Percentiles rank a stretch among this genome's conserved stretches.
These are phyloP conservation scores for Starmerella geochares DNA, from an alignment of 805 yeast species.

Conservation along the genomic window DNA sequence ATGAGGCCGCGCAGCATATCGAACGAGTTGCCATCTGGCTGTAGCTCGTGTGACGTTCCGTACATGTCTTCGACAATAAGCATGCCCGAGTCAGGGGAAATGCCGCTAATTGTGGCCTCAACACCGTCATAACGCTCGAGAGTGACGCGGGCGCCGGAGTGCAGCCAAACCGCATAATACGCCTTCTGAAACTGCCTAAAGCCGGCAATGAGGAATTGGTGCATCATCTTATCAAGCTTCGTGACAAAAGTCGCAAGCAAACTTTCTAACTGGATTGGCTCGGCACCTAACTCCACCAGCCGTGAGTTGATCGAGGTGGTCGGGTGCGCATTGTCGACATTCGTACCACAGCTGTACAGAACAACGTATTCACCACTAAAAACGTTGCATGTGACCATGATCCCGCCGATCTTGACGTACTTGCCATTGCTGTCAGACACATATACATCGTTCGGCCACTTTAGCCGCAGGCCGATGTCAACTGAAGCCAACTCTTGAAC, in stretches of 20 bases:
- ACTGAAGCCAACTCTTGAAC: conserved; percentile 51
- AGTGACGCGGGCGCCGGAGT: conserved; percentile 60
- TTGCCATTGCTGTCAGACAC: conserved; percentile 37
- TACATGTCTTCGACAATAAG: conserved; percentile 55
- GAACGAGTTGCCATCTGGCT: conserved; percentile 96
- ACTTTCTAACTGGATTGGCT: conserved; percentile 40
- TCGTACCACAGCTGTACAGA: conserved; percentile 80
- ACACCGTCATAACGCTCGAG: conserved; percentile 45
- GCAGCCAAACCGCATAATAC: conserved; percentile 83
- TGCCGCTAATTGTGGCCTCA: conserved; percentile 64
- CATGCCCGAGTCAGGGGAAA: conserved; percentile 75
- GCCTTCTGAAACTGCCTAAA: conserved; percentile 53
- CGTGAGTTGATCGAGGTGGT: conserved; percentile 77
- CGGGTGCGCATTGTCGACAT: conserved; percentile 76
- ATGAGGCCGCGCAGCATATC: conserved; percentile 88
- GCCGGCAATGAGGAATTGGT: conserved; percentile 49
- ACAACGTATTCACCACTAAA: conserved; percentile 50
- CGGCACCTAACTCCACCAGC: conserved; percentile 49
- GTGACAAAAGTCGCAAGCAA: conserved; percentile 60
- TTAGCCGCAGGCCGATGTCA: conserved; percentile 66
- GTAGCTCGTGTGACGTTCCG: conserved; percentile 56
- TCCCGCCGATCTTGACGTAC: conserved; percentile 71
- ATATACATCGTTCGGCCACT: conserved; percentile 96
- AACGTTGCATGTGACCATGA: conserved; percentile 69
- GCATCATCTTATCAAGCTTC: conserved; percentile 50